Evolutionary conservation across 2,329 filamentous ascomycete genomes (phyloP), one percentile per base, ranked within the genome.

Genomic region (Xylaria sp.): DNA sequence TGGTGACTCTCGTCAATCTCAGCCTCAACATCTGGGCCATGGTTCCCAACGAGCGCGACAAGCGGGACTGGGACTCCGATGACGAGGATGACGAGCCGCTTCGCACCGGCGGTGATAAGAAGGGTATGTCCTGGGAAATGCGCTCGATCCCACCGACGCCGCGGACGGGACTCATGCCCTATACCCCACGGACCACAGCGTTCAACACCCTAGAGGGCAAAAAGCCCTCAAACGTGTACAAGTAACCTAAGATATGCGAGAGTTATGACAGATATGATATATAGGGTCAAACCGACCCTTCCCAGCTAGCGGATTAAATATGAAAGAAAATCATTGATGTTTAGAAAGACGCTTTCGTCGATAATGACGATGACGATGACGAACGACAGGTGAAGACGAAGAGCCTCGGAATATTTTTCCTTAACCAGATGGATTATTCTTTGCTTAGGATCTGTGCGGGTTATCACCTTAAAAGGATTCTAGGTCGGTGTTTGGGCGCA

Each of bases 101-200:
- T 55, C 76, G 72, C 21, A 72, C 66, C 17, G 37, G 52, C 50
- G 76, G 72, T 11, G 63, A 77, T n/a, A 79, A 79, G 45, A 77
- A 78, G 62, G 78, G 80, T 47, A 78, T 80, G 62, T 75, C 78
- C 63, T 87, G 83, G 81, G 87, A 90, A 77, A 84, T 88, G 83
- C 82, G 84, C 59, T 78, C 78, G 65, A 82, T 86, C 1, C 77
- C 78, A 1, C 67, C 67, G 31, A 77, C 77, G 19, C 76, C 76
- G 28, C 69, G 71, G 31, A 73, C 71, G 4, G 72, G 71, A 6
- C 66, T 70, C 11, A 67, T 79, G 66, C 85, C 86, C 0, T 90
- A 83, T 66, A 91, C 88, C 6, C 89, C 88, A 5, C 77, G 89
- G 67, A 91, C 89, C 15, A 82, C 86, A 73, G 89, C 89, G 1